A percentile compares a stretch with the other conserved stretches of the same genome.
Evolutionary conservation across 495 filamentous ascomycete genomes (phyloP).

Genomic region (Cercophora scortea): DNA sequence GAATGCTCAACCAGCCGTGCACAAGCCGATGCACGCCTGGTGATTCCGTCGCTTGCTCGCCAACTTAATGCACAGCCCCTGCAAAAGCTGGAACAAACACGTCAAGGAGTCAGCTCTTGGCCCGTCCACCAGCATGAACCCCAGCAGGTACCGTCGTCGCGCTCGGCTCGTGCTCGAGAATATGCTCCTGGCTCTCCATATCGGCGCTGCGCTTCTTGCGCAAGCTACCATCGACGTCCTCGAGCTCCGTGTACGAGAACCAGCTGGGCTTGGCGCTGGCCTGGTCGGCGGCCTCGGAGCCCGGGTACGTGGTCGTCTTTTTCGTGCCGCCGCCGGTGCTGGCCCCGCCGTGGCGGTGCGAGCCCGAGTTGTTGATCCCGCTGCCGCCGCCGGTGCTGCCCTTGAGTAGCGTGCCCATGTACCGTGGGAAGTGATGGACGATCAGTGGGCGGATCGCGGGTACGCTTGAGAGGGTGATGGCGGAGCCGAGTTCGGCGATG

Average conservation of each 20-base stretch:
- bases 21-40: no score
- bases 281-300: background rate
- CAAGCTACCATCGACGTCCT: background rate
- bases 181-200: no score
- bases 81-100: no score
- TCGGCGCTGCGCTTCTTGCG: no score
- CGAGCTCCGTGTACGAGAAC: slow-evolving; percentile 1
- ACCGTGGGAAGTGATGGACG: background rate
- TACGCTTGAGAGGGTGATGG: slow-evolving; percentile 2
- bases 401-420: background rate
- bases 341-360: background rate
- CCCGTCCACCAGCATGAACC: no score
- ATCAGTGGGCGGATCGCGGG: slow-evolving; percentile 3
- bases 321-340: background rate
- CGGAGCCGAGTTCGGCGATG: slow-evolving; percentile 4
- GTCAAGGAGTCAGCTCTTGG: no score
- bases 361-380: background rate
- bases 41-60: no score
- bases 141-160: no score
- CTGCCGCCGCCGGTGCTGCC: background rate
- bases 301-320: background rate
- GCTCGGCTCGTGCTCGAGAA: no score
- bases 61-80: no score
- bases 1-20: no score
- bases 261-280: background rate